These are phyloP conservation scores for Trichoderma oligosporum DNA, from an alignment of 2,329 filamentous ascomycete species.

Conservation along the genomic window DNA sequence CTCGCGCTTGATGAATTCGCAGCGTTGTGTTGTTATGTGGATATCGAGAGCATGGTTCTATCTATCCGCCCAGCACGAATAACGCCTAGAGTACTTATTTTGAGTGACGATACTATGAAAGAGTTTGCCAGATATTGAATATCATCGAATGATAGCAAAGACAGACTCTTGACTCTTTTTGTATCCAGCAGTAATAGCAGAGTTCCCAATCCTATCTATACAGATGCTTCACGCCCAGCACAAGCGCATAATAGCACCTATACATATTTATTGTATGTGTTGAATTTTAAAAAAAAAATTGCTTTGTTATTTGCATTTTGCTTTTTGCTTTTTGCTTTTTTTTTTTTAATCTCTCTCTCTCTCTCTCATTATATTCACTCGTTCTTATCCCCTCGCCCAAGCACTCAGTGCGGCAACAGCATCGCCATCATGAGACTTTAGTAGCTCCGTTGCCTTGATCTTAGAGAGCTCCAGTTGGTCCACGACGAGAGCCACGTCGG, in stretches of 20 bases:
- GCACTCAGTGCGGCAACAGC: conserved; percentile 63
- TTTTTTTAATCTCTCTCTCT: not conserved
- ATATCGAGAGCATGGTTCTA: too few species aligned
- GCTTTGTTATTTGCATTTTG: not conserved
- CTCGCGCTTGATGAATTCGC: too few species aligned
- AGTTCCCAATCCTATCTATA: not conserved
- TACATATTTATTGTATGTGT: too few species aligned
- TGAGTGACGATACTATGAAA: not conserved
- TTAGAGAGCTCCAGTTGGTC: conserved; percentile 71
- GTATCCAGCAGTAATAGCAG: not conserved
- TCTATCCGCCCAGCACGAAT: too few species aligned
- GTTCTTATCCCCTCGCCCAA: conserved; percentile 37
- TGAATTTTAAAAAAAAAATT: too few species aligned
- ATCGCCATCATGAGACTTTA: conserved; percentile 68
- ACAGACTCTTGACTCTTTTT: not conserved
- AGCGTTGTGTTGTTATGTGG: too few species aligned
- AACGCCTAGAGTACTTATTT: too few species aligned
- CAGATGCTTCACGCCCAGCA: too few species aligned
- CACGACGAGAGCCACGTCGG: conserved; percentile 67
- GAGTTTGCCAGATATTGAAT: not conserved
- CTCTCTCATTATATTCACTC: too few species aligned
- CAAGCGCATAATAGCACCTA: too few species aligned
- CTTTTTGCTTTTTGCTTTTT: not conserved
- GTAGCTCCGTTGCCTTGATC: conserved; percentile 67
- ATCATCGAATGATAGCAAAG: not conserved